Base-by-base conservation (phyloP, 768 basidiomycete species). In the Lepiota brunneoincarnata region DNA sequence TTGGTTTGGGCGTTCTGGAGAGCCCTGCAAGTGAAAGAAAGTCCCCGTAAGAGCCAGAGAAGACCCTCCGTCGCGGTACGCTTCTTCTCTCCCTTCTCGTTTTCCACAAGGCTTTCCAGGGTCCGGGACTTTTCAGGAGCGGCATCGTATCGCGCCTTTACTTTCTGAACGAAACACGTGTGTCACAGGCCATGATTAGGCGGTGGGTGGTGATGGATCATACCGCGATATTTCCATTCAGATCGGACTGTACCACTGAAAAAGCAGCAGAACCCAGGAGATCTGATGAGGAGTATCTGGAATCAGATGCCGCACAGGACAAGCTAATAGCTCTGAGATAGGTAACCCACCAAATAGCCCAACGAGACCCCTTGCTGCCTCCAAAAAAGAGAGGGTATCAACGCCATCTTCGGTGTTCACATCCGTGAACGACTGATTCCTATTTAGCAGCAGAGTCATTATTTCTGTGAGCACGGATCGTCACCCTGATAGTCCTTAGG, bases 181-280 rank as follows among this genome's bases (percentile, higher is more conserved):
- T 36, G 31, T 48, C 24, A 58, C 37, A 5, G 15, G 14, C 10
- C 9, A 54, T 39, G 18, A 6, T 17, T 42, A 24, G 3, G 37
- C 24, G 34, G 28, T n/a, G n/a, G n/a, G 26, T 26, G 50, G 20
- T 26, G 36, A 55, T 28, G 49, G 57, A 57, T 67, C 82, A 63
- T 63, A 97, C 96, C 46, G 76, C 72, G 71, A 98, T 97, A 74
- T 99, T 99, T 26, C 93, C 92, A 52, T 80, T 89, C 62, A 99
- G 62, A 72, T 99, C 97, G 61, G 66, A 78, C 70, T 93, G 86
- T 15, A 99, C 97, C 35, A 87, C 76, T 1, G 72, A 61, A 68
- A 99, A 98, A 2, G 95, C 91, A 9, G 86, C 70, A 47, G 87
- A 90, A 60, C 91, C 93, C 49, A 97, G 83, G 23, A 94, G 75